These are phyloP conservation scores for Phytophthora hybrid DNA, from an alignment of 352 stramenopile genomes.

Conservation along the genomic window DNA sequence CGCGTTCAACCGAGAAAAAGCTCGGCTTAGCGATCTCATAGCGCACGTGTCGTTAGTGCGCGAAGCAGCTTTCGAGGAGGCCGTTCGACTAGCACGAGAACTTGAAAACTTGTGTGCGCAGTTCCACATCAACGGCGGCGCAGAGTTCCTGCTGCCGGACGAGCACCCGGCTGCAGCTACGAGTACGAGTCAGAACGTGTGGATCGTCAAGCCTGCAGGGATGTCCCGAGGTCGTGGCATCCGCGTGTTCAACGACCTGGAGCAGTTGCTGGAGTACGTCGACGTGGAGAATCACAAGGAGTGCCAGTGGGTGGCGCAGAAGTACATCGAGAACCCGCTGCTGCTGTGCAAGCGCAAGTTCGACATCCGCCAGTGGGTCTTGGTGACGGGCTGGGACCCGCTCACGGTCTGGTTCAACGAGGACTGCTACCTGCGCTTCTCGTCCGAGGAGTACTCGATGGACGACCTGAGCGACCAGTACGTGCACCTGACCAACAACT, in stretches of 20 bases:
- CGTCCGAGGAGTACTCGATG: constrained; percentile 83
- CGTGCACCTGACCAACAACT: constrained; percentile 96
- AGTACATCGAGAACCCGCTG: constrained; percentile 91
- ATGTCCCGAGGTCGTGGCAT: constrained; percentile 90
- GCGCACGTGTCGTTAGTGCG: constrained; percentile 47
- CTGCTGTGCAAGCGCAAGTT: constrained; percentile 92
- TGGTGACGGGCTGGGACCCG: constrained; percentile 94
- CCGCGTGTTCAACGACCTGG: constrained; percentile 87
- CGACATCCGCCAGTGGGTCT: constrained; percentile 94
- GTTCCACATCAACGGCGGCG: constrained; percentile 77
- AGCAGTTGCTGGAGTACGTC: constrained; percentile 83
- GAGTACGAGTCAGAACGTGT: constrained; percentile 81
- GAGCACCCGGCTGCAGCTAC: constrained; percentile 15
- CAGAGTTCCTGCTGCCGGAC: constrained; percentile 34
- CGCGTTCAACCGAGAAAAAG: constrained; percentile 67
- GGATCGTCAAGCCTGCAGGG: constrained; percentile 94
- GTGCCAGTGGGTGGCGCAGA: constrained; percentile 89
- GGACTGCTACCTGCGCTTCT: constrained; percentile 94
- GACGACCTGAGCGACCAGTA: constrained; percentile 89
- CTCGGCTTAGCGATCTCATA: constrained; percentile 58
- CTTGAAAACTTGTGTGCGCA: constrained; percentile 67
- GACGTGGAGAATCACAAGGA: constrained; percentile 90
- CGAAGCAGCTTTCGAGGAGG: constrained; percentile 29
- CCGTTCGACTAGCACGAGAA: constrained; percentile 40
- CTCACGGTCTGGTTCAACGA: constrained; percentile 94